Evolutionary conservation across 257 asterid genomes (phyloP), one percentile per base, ranked within the genome.

Genomic region (Nicotiana sylvestris): DNA sequence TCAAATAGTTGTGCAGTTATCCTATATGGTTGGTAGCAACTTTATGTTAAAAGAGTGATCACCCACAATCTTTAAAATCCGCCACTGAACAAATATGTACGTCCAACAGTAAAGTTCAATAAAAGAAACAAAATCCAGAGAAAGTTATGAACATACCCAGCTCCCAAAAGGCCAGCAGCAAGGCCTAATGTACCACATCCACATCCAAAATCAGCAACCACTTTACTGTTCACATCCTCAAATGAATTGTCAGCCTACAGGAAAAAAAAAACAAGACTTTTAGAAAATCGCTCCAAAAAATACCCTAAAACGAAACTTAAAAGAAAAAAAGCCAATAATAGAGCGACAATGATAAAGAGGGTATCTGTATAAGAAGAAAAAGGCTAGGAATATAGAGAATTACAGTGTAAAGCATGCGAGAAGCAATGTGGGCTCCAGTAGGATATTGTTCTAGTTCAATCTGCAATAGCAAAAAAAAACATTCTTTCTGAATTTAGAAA

Each of bases 141-240:
- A 65, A 2, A 35, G 17, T 5, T 13, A 13, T 27, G 12, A 65
- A 90, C 90, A 86, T 56, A 95, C 99, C 91, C 90, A 53, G 99
- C 98, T 77, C 93, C 98, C 89, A 96, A 87, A 82, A 96, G 97
- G 77, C 86, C 95, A 86, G 99, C 98, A 80, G 97, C 98, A 84
- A 96, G 87, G 83, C 99, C 98, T 37, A 94, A 90, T 18, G 99
- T 93, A 85, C 99, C 98, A 76, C 97, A 94, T 17, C 99, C 99
- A 86, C 99, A 94, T 61, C 99, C 99, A 86, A 96, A 94, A 91
- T 96, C 99, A 8, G 97, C 98, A 66, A 96, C 99, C 76, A 93
- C 97, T 84, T 94, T 96, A 87, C 86, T 86, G 25, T 87, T 85
- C 84, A 96, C 94, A 89, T 96, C 98, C 86, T 92, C 99, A 85